Percentiles rank a stretch among this genome's conserved stretches.
phyloP scores from a whole-genome alignment of 2,329 filamentous ascomycete genomes.

The Coleophoma cylindrospora region DNA sequence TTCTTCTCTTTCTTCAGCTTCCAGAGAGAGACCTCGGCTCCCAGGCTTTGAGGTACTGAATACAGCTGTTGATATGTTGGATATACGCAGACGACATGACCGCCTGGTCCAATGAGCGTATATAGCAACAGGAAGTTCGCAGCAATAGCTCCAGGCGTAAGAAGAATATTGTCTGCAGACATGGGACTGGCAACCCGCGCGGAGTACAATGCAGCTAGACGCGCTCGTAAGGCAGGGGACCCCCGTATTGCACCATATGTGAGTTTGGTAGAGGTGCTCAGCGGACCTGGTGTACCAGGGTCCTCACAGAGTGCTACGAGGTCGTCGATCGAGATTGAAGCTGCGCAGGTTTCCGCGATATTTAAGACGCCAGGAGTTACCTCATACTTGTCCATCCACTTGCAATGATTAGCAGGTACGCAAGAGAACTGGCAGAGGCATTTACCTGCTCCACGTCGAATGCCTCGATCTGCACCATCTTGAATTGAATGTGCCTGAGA shows the following conservation, averaged over 20 bases:
- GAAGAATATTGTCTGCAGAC: constrained; percentile 60
- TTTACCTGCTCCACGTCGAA: constrained; percentile 68
- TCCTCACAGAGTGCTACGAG: constrained; percentile 55
- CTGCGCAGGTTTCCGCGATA: constrained; percentile 74
- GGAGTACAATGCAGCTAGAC: constrained; percentile 62
- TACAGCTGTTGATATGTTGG: constrained; percentile 87
- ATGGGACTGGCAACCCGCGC: constrained; percentile 42
- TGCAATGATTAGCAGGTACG: constrained; percentile 9
- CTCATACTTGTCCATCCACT: constrained; percentile 62
- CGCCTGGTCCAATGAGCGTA: constrained; percentile 63
- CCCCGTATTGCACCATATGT: constrained; percentile 72
- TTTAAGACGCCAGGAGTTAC: constrained; percentile 55
- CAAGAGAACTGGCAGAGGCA: neutral
- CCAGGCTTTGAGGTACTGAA: constrained; percentile 66
- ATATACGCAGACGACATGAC: constrained; percentile 83
- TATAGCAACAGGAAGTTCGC: constrained; percentile 84
- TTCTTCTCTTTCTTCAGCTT: constrained; percentile 57
- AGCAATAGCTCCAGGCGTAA: constrained; percentile 75
- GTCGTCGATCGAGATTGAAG: constrained; percentile 68
- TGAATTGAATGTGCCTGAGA: constrained; percentile 10
- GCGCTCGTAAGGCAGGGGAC: constrained; percentile 55
- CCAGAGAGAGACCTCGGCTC: constrained; percentile 76
- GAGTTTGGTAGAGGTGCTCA: constrained; percentile 53
- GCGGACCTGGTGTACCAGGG: constrained; percentile 33
- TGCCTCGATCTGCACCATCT: constrained; percentile 52